Base-by-base conservation (phyloP, 306 rosid genomes). In the Quercus cerris region DNA sequence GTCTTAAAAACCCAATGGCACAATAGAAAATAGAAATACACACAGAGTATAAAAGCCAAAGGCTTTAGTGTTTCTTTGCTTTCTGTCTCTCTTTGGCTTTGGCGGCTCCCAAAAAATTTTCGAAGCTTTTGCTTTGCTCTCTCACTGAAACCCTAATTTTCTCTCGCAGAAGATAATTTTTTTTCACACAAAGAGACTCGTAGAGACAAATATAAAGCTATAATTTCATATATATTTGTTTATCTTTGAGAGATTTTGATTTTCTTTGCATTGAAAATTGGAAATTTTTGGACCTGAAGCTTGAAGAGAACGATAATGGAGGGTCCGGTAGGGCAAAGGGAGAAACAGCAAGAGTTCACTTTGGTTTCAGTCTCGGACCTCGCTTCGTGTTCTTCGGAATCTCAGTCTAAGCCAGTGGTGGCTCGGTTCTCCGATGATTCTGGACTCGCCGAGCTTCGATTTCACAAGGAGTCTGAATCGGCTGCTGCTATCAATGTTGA, bases 91-190 rank as follows among this genome's bases (percentile, higher is more conserved):
- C 46, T 41, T 41, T 41, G 46, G 46, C 81, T 81, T 31, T 82
- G 98, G 97, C 94, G 97, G 94, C 98, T 92, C 86, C 67, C 62
- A 19, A 55, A 57, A 58, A 11, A 19, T 73, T 77, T 70, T 84
- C 83, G 79, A 41, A 73, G 79, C 75, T 70, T 20, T 78, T 27
- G 75, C 71, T 61, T 49, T 49, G 54, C 54, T 12, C 54, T 55
- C 79, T 51, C 49, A 3, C 72, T 33, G 63, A 94, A 94, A 94
- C 97, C 98, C 98, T 94, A 92, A 81, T 80, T 8, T 41, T 87
- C 71, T 73, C 30, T 41, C 23, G 14, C 4, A 13, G 52, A n/a
- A 52, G n/a, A 59, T 20, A 8, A 5, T 6, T 25, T 10, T 13
- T 3, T 23, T 41, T 41, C 46, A 41, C 46, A 7, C 46, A 3